Conservation (phyloP, 306 rosid genomes). For the Quercus engelmannii region DNA sequence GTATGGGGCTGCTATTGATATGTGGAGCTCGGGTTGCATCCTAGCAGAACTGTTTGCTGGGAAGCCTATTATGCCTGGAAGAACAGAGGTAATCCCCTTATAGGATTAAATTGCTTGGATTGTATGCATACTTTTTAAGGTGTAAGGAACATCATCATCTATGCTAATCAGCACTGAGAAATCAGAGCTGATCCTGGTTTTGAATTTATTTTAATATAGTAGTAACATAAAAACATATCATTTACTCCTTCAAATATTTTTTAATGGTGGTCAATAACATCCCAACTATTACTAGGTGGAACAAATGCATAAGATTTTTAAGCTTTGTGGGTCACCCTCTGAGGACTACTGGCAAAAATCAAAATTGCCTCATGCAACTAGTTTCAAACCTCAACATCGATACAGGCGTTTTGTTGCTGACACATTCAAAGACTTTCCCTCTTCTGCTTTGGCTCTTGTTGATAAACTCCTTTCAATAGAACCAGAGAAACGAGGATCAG, state of each 20-base stretch:
- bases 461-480: conserved; percentile 70
- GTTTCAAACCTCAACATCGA: conserved; percentile 79
- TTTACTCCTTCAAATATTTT: background rate
- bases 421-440: conserved; percentile 53
- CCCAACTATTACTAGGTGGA: conserved; percentile 57
- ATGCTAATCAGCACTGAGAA: background rate
- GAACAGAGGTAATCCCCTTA: conserved; percentile 72
- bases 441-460: conserved; percentile 64
- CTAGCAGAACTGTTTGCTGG: conserved; percentile 77
- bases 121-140: background rate
- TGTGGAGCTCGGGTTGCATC: conserved; percentile 95
- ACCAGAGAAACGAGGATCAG: conserved; percentile 71
- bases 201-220: background rate
- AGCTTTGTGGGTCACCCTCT: conserved; percentile 91
- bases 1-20: conserved; percentile 72
- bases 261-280: background rate
- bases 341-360: conserved; percentile 80
- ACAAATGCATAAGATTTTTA: conserved; percentile 94
- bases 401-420: conserved; percentile 60
- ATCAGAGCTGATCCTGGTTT: background rate
- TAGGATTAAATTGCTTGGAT: background rate
- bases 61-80: conserved; percentile 94
- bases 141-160: background rate
- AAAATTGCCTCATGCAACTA: conserved; percentile 77
- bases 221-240: background rate